Percentiles rank a stretch among this genome's conserved stretches.
Conservation (phyloP, 1,284 basidiomycete genomes). For the Tremellales sp. region DNA sequence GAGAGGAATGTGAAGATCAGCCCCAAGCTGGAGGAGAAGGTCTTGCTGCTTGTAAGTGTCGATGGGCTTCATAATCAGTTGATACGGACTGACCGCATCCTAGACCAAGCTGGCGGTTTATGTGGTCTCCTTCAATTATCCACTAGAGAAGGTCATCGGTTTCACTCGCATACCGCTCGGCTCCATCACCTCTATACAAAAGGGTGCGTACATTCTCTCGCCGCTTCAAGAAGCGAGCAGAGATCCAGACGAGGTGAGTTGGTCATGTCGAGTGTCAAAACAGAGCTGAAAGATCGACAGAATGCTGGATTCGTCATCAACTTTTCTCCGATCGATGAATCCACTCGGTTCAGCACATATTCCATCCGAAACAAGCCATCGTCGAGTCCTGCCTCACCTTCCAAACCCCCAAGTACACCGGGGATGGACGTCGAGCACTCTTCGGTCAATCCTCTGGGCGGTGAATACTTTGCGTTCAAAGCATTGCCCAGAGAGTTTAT, state of each 20-base stretch:
- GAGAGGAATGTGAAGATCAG: constrained; percentile 67
- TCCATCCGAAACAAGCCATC: constrained; percentile 63
- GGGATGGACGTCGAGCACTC: constrained; percentile 17
- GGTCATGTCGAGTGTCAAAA: not conserved
- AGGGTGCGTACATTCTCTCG: constrained; percentile 90
- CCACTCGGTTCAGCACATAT: constrained; percentile 70
- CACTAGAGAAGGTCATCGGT: constrained; percentile 80
- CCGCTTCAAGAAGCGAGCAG: constrained; percentile 83
- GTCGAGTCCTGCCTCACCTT: constrained; percentile 4
- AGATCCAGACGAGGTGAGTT: constrained; percentile 61
- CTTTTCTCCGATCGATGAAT: constrained; percentile 67
- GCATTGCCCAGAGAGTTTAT: constrained; percentile 48
- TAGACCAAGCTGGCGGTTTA: constrained; percentile 64
- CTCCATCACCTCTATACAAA: constrained; percentile 75
- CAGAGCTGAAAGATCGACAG: constrained; percentile 10
- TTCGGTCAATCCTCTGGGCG: constrained; percentile 16
- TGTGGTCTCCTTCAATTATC: constrained; percentile 79
- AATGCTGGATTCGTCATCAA: constrained; percentile 79
- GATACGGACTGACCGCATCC: constrained; percentile 8
- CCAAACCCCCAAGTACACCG: constrained; percentile 10
- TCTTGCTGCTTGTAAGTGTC: constrained; percentile 70
- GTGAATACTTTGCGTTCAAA: constrained; percentile 52
- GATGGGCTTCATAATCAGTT: constrained; percentile 2
- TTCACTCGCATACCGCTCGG: constrained; percentile 84
- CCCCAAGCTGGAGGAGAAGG: constrained; percentile 85